Evolutionary conservation across 768 basidiomycete genomes (phyloP).

Genomic region (Mycena rebaudengoi): DNA sequence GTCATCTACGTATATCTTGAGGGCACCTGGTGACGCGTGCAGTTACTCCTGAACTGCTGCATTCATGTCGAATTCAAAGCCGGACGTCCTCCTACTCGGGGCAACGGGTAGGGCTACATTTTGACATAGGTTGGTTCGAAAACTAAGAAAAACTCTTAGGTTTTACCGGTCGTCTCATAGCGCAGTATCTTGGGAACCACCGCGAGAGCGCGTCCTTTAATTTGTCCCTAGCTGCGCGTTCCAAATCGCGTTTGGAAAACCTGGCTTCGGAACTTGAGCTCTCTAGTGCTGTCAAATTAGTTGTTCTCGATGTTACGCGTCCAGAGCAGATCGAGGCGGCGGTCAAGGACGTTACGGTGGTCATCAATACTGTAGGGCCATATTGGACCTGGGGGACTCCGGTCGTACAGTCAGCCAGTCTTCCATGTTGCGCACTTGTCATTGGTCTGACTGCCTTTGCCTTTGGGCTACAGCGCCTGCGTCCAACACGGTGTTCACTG

Average conservation of each 20-base stretch:
- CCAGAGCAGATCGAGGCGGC: constrained; percentile 60
- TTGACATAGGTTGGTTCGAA: constrained; percentile 2
- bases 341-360: constrained; percentile 67
- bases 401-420: constrained; percentile 71
- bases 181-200: constrained; percentile 72
- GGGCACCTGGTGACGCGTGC: too few relatives aligned
- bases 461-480: too few relatives aligned
- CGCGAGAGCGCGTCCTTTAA: constrained; percentile 67
- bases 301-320: constrained; percentile 69
- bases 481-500: constrained; percentile 77
- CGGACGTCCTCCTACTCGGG: constrained; percentile 74
- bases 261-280: constrained; percentile 58
- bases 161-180: constrained; percentile 75
- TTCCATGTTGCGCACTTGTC: neutral
- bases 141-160: constrained; percentile 43
- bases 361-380: constrained; percentile 83
- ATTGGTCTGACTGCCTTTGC: neutral
- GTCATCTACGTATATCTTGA: too few relatives aligned
- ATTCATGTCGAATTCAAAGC: constrained; percentile 39
- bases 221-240: constrained; percentile 76
- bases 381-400: constrained; percentile 72
- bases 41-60: too few relatives aligned
- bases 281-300: constrained; percentile 50
- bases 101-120: constrained; percentile 76
- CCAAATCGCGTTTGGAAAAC: constrained; percentile 63